These are phyloP conservation scores for Groenewaldozyma auringiensis DNA, from an alignment of 1,139 yeast genomes.

Conservation along the genomic window DNA sequence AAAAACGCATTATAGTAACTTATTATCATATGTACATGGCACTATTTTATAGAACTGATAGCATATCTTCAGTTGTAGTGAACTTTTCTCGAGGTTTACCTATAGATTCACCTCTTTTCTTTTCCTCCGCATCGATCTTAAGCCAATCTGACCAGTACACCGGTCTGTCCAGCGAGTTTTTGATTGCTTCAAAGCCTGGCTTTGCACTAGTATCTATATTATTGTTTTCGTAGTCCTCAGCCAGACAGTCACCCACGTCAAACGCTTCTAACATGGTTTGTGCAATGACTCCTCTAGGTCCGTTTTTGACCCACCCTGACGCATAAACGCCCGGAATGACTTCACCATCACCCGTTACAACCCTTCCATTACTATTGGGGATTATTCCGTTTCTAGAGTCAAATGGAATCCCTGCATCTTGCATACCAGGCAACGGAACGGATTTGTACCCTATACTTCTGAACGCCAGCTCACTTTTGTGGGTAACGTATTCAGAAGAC, in stretches of 20 bases:
- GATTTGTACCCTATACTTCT: slow-evolving; percentile 84
- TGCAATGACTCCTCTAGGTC: slow-evolving; percentile 88
- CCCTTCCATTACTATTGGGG: slow-evolving; percentile 53
- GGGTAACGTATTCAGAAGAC: slow-evolving; percentile 34
- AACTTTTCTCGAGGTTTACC: slow-evolving; percentile 59
- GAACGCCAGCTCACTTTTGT: slow-evolving; percentile 61
- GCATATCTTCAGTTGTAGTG: slow-evolving; percentile 43
- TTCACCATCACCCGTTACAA: slow-evolving; percentile 33
- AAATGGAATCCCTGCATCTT: slow-evolving; percentile 45
- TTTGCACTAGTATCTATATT: slow-evolving; percentile 16
- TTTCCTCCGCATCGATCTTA: slow-evolving; percentile 49
- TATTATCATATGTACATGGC: no score
- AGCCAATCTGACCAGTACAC: slow-evolving; percentile 73
- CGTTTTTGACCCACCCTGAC: slow-evolving; percentile 88
- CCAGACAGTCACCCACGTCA: slow-evolving; percentile 59
- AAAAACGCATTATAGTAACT: no score
- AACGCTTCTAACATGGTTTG: slow-evolving; percentile 83
- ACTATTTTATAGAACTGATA: slow-evolving; percentile 30
- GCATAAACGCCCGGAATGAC: slow-evolving; percentile 57
- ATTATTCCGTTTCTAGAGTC: slow-evolving; percentile 45
- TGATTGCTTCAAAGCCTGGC: slow-evolving; percentile 32
- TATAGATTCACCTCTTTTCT: slow-evolving; percentile 36
- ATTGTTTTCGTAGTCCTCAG: slow-evolving; percentile 38
- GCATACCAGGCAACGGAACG: slow-evolving; percentile 50
- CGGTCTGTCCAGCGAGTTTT: slow-evolving; percentile 17